Evolutionary conservation across 1,284 basidiomycete genomes (phyloP), one percentile per base, ranked within the genome.

Genomic region (Ustilago bromivora): DNA sequence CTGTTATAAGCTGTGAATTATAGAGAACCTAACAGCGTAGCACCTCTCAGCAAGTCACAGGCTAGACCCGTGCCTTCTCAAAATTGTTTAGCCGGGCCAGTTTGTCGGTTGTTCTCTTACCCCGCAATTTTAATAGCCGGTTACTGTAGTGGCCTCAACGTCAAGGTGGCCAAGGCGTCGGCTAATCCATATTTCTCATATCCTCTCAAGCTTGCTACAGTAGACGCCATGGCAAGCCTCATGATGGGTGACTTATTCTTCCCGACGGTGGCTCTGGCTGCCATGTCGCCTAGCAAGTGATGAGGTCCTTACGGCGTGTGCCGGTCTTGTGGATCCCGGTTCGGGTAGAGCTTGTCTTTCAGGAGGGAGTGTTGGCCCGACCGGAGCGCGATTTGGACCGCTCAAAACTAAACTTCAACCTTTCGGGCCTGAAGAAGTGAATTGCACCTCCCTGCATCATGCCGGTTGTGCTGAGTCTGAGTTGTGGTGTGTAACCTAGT

Each of bases 151-250:
- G 19, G 1, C 49, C 6, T 43, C 40, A 17, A 43, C 17, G 15
- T 17, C 3, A 47, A 47, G 57, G 56, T 66, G 69, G 63, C 28
- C 70, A 40, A 43, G 64, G 70, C 64, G 57, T 54, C 71, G 61
- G 65, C 54, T 64, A 67, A 57, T 60, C 58, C 71, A 47, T 61
- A 59, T 7, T 13, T 23, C 32, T 40, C 47, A n/a, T 28, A 28
- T 43, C 15, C 6, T 53, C 8, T 53, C 11, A 32, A 34, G 11
- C 12, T 32, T 28, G 23, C 23, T 28, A 28, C 23, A 28, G 23
- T 28, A 28, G 23, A 28, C 23, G 23, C 23, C 23, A 28, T 28
- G 23, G 23, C 36, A 38, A 38, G 13, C 36, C 36, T 38, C 43
- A 28, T 19, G 8, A 46, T 4, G 11, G 7, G 0, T 46, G 43